Evolutionary conservation across 2,329 filamentous ascomycete species (phyloP).

Genomic region (Leptodontidium sp.): DNA sequence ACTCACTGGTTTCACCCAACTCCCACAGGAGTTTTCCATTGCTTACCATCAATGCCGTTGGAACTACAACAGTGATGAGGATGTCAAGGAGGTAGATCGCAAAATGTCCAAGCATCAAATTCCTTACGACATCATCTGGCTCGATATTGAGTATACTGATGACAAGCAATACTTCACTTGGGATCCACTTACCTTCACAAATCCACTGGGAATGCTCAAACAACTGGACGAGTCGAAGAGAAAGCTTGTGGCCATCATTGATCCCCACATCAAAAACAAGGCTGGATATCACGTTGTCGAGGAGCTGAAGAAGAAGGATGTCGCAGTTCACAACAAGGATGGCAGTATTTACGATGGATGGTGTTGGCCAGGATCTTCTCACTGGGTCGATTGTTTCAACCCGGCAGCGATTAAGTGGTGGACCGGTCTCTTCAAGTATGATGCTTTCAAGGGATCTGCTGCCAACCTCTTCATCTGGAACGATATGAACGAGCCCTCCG

Average conservation of each 20-base stretch:
- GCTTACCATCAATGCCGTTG: slow-evolving; percentile 98
- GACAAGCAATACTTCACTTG: slow-evolving; percentile 99
- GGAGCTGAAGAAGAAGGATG: slow-evolving; percentile 82
- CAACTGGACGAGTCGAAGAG: slow-evolving; percentile 85
- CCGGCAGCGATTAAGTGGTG: slow-evolving; percentile 93
- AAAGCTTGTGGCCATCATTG: slow-evolving; percentile 93
- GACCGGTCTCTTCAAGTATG: slow-evolving; percentile 86
- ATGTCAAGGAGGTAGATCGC: slow-evolving; percentile 94
- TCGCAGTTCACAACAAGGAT: slow-evolving; percentile 91
- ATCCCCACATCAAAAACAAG: slow-evolving; percentile 96
- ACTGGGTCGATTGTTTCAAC: slow-evolving; percentile 97
- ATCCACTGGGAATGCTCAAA: slow-evolving; percentile 87
- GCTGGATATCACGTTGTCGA: slow-evolving; percentile 79
- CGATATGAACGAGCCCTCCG: slow-evolving; percentile 99
- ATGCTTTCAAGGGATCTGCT: slow-evolving; percentile 84
- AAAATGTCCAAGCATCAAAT: slow-evolving; percentile 97
- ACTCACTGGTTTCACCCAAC: slow-evolving; percentile 87
- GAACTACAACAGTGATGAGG: slow-evolving; percentile 98
- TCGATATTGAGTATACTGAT: slow-evolving; percentile 97
- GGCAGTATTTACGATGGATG: slow-evolving; percentile 90
- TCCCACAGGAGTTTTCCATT: slow-evolving; percentile 91
- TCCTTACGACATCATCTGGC: slow-evolving; percentile 98
- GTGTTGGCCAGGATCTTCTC: slow-evolving; percentile 98
- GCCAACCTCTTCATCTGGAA: slow-evolving; percentile 97
- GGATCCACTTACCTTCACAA: slow-evolving; percentile 86